Conservation (phyloP, 805 yeast species). For the Candida cerambycidarum region DNA sequence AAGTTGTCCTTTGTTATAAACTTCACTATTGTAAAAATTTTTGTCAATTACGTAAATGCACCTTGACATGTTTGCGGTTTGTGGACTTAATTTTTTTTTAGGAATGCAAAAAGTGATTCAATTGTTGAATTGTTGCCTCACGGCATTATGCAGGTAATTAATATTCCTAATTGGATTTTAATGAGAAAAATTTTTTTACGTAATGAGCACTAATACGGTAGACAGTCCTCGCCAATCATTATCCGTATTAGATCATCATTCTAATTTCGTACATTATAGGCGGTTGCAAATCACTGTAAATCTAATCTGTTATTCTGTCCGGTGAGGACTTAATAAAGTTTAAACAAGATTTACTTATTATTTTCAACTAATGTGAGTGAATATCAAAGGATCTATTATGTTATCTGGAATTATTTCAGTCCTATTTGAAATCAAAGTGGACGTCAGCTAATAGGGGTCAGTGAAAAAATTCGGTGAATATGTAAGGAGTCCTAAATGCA, state of each 20-base stretch:
- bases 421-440: too few species aligned
- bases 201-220: background rate
- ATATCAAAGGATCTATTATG: too few species aligned
- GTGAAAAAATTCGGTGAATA: too few species aligned
- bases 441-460: too few species aligned
- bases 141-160: constrained; percentile 2
- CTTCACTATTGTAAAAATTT: background rate
- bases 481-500: too few species aligned
- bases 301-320: background rate
- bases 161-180: background rate
- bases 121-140: background rate
- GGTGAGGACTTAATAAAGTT: background rate
- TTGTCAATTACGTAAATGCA: background rate
- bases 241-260: constrained; percentile 3
- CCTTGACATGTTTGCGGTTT: background rate
- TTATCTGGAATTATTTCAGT: too few species aligned
- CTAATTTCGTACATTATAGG: background rate
- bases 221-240: constrained; percentile 1
- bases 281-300: background rate
- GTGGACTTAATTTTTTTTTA: background rate
- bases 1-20: too few species aligned
- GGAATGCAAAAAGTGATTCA: too few species aligned
- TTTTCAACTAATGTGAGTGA: background rate
- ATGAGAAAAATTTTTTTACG: background rate
- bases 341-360: background rate